A percentile compares a stretch with the other conserved stretches of the same genome.
These are phyloP conservation scores for Ceratocystis colombiana DNA, from an alignment of 2,329 filamentous ascomycete species.

Conservation along the genomic window DNA sequence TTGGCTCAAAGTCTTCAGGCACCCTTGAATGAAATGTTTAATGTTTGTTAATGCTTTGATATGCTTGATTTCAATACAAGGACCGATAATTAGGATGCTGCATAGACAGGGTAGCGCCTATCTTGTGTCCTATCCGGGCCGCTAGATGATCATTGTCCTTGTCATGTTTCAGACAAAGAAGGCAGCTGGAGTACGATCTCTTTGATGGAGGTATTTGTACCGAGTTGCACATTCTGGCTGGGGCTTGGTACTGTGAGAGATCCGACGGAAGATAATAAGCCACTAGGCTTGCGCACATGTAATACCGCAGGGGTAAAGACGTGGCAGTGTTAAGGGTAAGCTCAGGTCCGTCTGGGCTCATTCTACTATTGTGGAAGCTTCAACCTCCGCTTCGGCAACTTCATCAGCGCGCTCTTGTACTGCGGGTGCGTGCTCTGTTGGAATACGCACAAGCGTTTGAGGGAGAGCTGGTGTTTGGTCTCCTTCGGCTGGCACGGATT, in stretches of 20 bases:
- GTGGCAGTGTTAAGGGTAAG: background rate
- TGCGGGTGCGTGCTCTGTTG: constrained; percentile 63
- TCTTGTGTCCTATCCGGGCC: background rate
- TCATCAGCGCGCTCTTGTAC: constrained; percentile 52
- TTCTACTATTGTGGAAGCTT: constrained; percentile 29
- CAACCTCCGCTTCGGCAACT: constrained; percentile 36
- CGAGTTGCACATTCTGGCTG: background rate
- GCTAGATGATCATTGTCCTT: background rate
- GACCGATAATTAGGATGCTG: background rate
- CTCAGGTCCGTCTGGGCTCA: background rate
- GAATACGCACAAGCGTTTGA: constrained; percentile 74
- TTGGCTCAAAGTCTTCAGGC: background rate
- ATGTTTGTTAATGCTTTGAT: too few species aligned
- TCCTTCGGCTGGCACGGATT: constrained; percentile 13
- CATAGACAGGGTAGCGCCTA: background rate
- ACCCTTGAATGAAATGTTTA: background rate
- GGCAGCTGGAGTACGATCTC: background rate
- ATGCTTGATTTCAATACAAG: background rate
- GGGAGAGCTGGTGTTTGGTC: constrained; percentile 40
- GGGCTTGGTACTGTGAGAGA: background rate
- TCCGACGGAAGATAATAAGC: background rate
- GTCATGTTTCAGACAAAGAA: background rate
- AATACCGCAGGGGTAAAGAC: background rate
- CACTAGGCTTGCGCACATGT: background rate
- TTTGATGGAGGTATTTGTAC: background rate